A percentile compares a stretch with the other conserved stretches of the same genome.
These are phyloP conservation scores for Russula griseocarnosa DNA, from an alignment of 768 basidiomycete genomes.

Conservation along the genomic window DNA sequence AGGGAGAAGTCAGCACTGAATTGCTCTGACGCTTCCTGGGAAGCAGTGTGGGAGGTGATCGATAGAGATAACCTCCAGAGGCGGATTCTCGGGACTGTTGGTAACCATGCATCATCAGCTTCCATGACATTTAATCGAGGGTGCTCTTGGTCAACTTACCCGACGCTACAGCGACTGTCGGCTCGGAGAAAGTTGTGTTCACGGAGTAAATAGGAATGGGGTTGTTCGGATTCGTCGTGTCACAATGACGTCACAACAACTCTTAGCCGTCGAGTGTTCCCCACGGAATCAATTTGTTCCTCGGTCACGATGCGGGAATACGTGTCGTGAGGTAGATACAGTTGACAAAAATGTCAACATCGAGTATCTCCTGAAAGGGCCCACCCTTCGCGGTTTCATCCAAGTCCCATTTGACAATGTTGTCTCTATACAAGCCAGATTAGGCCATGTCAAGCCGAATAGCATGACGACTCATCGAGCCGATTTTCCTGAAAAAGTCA, in stretches of 20 bases:
- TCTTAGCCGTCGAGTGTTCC: conserved; percentile 59
- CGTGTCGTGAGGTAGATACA: conserved; percentile 93
- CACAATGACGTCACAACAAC: conserved; percentile 96
- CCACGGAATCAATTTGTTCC: conserved; percentile 69
- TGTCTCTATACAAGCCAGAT: conserved; percentile 50
- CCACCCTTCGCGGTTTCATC: conserved; percentile 96
- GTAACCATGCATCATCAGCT: conserved; percentile 26
- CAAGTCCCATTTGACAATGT: conserved; percentile 98
- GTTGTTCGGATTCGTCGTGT: conserved; percentile 98
- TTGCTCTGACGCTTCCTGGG: conserved; percentile 97
- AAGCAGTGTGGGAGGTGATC: conserved; percentile 92
- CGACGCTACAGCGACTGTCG: conserved; percentile 85
- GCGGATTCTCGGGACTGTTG: conserved; percentile 55
- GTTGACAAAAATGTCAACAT: conserved; percentile 97
- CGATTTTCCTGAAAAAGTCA: conserved; percentile 92
- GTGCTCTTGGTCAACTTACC: conserved; percentile 45
- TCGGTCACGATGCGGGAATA: conserved; percentile 75
- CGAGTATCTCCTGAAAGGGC: conserved; percentile 91
- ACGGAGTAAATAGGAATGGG: conserved; percentile 92
- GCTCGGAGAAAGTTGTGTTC: conserved; percentile 91
- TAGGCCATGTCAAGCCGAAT: neutral
- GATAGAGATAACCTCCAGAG: conserved; percentile 86
- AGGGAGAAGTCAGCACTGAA: conserved; percentile 86
- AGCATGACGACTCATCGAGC: conserved; percentile 72
- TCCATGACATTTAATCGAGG: conserved; percentile 6